These are phyloP conservation scores for Podila horticola DNA, from an alignment of 192 early-diverging fungal species.

Conservation along the genomic window DNA sequence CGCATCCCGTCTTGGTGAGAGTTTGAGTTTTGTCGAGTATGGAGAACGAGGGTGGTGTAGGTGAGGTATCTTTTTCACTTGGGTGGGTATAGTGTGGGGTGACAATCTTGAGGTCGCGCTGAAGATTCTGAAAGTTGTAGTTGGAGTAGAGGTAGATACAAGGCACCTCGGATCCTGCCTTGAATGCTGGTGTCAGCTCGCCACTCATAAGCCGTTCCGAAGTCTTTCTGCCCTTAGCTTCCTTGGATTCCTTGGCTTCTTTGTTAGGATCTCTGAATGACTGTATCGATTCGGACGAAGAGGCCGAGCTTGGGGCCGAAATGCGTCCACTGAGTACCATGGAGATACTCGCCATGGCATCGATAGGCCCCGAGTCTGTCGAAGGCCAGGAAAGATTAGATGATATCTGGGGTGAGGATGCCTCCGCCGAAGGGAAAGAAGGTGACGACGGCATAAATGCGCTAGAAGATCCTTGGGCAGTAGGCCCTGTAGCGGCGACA, in stretches of 20 bases:
- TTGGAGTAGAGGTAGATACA: conserved; percentile 49
- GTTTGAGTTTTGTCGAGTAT: conserved; percentile 25
- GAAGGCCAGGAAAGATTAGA: conserved; percentile 35
- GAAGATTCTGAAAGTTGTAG: conserved; percentile 47
- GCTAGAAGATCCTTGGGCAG: not conserved
- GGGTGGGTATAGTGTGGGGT: conserved; percentile 24
- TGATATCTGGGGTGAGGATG: conserved; percentile 21
- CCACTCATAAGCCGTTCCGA: conserved; percentile 26
- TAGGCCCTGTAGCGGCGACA: conserved; percentile 39
- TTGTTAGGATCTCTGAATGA: not conserved
- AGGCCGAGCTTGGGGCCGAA: conserved; percentile 30
- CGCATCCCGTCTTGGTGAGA: conserved; percentile 4
- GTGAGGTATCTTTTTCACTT: not conserved
- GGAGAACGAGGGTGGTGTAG: conserved; percentile 14
- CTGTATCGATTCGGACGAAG: conserved; percentile 16
- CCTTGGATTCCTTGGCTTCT: not conserved
- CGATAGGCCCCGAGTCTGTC: conserved; percentile 20
- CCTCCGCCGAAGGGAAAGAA: conserved; percentile 37
- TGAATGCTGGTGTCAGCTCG: conserved; percentile 42
- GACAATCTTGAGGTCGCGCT: conserved; percentile 40
- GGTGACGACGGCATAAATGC: conserved; percentile 23
- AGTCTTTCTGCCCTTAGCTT: conserved; percentile 8
- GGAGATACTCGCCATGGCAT: conserved; percentile 42
- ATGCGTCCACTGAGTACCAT: conserved; percentile 42
- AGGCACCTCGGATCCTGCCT: conserved; percentile 22